Evolutionary conservation across 345 rosid species (phyloP).

Genomic region (Linum usitatissimum): DNA sequence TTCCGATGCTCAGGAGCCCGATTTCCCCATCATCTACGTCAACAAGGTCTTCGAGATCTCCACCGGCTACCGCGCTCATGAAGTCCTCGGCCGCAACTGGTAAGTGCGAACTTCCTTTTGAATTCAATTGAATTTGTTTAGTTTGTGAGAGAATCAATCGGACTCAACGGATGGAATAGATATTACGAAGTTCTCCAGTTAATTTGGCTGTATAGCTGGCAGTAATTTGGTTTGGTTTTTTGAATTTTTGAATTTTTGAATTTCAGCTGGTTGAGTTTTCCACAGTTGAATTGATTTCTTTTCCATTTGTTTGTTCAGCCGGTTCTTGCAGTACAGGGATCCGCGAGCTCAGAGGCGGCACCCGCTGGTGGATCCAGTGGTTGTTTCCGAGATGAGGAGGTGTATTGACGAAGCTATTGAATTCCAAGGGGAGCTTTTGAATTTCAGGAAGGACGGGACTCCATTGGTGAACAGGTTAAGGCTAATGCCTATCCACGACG

Average conservation of each 20-base stretch:
- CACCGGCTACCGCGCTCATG: conserved; percentile 85
- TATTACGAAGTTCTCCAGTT: no score
- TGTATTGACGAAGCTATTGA: conserved; percentile 70
- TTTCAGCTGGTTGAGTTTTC: no score
- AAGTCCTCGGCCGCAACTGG: conserved; percentile 63
- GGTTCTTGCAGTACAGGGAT: conserved; percentile 68
- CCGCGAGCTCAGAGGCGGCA: conserved; percentile 89
- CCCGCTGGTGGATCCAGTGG: conserved; percentile 80
- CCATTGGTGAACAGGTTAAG: conserved; percentile 67
- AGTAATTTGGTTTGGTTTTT: not conserved
- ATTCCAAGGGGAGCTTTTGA: conserved; percentile 81
- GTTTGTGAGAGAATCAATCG: not conserved
- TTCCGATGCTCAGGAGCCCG: conserved; percentile 69
- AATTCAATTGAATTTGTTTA: not conserved
- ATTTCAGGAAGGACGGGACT: conserved; percentile 83
- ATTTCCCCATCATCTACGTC: conserved; percentile 79
- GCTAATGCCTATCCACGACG: conserved; percentile 65
- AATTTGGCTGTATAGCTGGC: not conserved
- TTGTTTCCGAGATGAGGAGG: conserved; percentile 74
- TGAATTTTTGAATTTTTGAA: not conserved
- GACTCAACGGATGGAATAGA: not conserved
- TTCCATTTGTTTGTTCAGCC: conserved; percentile 32
- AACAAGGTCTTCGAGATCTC: conserved; percentile 71
- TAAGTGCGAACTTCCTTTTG: not conserved
- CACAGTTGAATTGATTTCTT: not conserved